Evolutionary conservation across 768 basidiomycete species (phyloP).

Genomic region (Amanita pallidorosea): DNA sequence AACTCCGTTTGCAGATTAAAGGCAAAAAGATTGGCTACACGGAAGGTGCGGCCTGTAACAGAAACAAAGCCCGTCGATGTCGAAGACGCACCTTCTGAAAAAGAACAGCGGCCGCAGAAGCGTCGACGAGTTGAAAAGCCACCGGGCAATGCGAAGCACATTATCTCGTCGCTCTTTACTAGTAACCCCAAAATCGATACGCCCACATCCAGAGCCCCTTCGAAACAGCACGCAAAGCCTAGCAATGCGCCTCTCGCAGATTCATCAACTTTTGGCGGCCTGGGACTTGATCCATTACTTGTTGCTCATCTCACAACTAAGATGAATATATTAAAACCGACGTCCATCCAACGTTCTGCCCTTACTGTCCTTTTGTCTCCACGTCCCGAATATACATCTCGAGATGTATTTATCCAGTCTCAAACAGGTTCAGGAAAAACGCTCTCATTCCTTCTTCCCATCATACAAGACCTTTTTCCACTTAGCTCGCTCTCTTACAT

Average conservation of each 20-base stretch:
- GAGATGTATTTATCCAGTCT: slow-evolving; percentile 89
- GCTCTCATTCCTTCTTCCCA: slow-evolving; percentile 84
- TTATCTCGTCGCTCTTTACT: slow-evolving; percentile 87
- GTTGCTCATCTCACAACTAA: slow-evolving; percentile 68
- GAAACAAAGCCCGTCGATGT: slow-evolving; percentile 13
- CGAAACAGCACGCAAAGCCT: slow-evolving; percentile 30
- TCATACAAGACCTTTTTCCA: slow-evolving; percentile 89
- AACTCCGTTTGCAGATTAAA: slow-evolving; percentile 41
- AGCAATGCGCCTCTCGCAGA: slow-evolving; percentile 78
- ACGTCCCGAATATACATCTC: slow-evolving; percentile 23
- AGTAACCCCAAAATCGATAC: slow-evolving; percentile 64
- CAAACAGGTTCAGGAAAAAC: slow-evolving; percentile 98
- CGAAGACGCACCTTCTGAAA: slow-evolving; percentile 8
- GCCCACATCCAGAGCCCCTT: slow-evolving; percentile 17
- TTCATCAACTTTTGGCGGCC: slow-evolving; percentile 67
- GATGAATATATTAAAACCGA: slow-evolving; percentile 78
- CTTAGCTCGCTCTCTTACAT: slow-evolving; percentile 86
- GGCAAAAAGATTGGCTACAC: slow-evolving; percentile 59
- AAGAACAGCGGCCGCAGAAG: slow-evolving; percentile 35
- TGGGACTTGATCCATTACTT: slow-evolving; percentile 78
- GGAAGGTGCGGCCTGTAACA: slow-evolving; percentile 34
- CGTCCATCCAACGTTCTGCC: slow-evolving; percentile 80
- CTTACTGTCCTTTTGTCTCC: slow-evolving; percentile 40
- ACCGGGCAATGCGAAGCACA: slow-evolving; percentile 32
- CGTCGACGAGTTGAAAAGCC: slow-evolving; percentile 26